These are phyloP conservation scores for Hypoxylon sp. DNA, from an alignment of 2,329 filamentous ascomycete genomes.

Conservation along the genomic window DNA sequence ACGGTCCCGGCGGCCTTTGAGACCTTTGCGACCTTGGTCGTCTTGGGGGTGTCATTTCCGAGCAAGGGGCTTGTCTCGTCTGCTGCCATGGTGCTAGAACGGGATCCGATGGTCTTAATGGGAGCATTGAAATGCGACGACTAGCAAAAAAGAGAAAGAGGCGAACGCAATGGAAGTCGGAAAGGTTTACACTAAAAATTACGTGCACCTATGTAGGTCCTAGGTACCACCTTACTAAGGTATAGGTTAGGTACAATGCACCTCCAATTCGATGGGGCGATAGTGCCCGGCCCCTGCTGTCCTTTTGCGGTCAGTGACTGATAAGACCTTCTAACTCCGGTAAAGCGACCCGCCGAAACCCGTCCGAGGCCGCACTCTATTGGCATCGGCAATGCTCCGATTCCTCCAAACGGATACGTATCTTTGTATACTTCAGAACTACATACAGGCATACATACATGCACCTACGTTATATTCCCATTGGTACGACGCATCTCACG, in stretches of 20 bases:
- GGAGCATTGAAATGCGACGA: not conserved
- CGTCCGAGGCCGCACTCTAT: conserved; percentile 3
- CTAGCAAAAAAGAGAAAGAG: not conserved
- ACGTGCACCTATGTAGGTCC: not conserved
- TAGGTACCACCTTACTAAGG: too few relatives aligned
- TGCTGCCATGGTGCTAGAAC: conserved; percentile 34
- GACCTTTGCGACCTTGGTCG: conserved; percentile 21
- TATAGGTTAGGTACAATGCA: too few relatives aligned
- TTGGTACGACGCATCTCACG: conserved; percentile 1
- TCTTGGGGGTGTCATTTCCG: conserved; percentile 21
- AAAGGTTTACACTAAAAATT: conserved; percentile 2
- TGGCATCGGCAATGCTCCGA: conserved; percentile 10
- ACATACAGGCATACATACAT: not conserved
- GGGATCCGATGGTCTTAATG: not conserved
- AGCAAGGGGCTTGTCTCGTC: conserved; percentile 44
- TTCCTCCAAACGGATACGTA: not conserved
- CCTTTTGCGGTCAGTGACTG: conserved; percentile 16
- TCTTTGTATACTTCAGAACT: not conserved
- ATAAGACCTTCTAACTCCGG: conserved; percentile 24
- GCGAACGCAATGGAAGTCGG: not conserved
- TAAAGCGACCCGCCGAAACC: conserved; percentile 18
- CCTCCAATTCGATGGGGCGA: conserved; percentile 2
- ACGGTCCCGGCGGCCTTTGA: conserved; percentile 30
- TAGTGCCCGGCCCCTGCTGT: conserved; percentile 13
- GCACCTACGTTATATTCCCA: not conserved